These are phyloP conservation scores for Boletus speciosus DNA, from an alignment of 768 basidiomycete species.

Conservation along the genomic window DNA sequence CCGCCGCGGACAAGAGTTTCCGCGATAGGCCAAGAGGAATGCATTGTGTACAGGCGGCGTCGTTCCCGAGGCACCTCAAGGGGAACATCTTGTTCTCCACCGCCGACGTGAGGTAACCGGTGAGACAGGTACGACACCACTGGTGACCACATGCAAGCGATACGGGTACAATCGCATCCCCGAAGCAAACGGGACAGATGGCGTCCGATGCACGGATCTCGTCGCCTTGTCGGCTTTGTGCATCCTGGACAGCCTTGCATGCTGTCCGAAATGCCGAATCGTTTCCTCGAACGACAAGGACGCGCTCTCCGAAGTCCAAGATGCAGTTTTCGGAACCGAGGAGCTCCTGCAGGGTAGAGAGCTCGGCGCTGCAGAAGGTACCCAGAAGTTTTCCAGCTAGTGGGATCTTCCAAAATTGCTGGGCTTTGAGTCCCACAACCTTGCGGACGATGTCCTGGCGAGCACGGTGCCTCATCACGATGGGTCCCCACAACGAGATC, in stretches of 20 bases:
- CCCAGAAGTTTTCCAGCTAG: slow-evolving; percentile 46
- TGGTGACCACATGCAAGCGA: slow-evolving; percentile 60
- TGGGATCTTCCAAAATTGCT: slow-evolving; percentile 41
- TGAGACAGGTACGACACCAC: slow-evolving; percentile 65
- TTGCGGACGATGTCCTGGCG: slow-evolving; percentile 47
- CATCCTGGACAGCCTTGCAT: slow-evolving; percentile 42
- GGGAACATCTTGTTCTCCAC: slow-evolving; percentile 62
- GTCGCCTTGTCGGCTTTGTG: slow-evolving; percentile 32
- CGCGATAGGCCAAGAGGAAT: slow-evolving; percentile 55
- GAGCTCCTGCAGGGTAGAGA: slow-evolving; percentile 43
- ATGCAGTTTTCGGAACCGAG: slow-evolving; percentile 57
- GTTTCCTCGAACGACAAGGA: slow-evolving; percentile 56
- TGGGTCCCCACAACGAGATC: slow-evolving; percentile 55
- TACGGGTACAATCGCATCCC: slow-evolving; percentile 48
- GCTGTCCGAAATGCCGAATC: slow-evolving; percentile 33
- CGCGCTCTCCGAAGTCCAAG: slow-evolving; percentile 41
- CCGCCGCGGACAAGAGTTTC: slow-evolving; percentile 44
- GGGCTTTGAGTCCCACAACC: slow-evolving; percentile 41
- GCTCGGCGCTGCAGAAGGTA: slow-evolving; percentile 44
- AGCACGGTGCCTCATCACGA: slow-evolving; percentile 38
- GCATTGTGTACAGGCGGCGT: slow-evolving; percentile 52
- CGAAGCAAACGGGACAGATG: slow-evolving; percentile 70
- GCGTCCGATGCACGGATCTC: slow-evolving; percentile 15
- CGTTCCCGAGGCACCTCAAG: slow-evolving; percentile 65
- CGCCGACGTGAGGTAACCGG: slow-evolving; percentile 54